Base-by-base conservation (phyloP, 139 green algal genomes). In the Chlamydomonas schloesseri region DNA sequence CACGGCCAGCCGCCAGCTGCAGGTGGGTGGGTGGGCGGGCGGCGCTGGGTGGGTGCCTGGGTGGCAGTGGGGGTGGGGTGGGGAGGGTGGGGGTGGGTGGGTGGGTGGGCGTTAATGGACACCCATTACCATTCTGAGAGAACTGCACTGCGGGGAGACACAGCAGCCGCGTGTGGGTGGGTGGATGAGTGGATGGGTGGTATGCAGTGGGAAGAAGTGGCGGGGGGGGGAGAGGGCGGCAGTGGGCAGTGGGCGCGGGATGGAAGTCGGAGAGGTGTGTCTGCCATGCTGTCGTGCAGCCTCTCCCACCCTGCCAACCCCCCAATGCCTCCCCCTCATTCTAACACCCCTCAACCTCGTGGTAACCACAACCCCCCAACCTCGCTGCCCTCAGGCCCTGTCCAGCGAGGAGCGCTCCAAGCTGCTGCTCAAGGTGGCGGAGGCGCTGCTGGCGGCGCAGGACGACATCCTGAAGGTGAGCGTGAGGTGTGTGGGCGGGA, bases 341-440 rank as follows among this genome's bases (percentile, higher is more conserved):
- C n/a, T n/a, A n/a, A n/a, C n/a, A n/a, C n/a, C n/a, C n/a, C n/a
- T n/a, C n/a, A n/a, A n/a, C n/a, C n/a, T n/a, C n/a, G n/a, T n/a
- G n/a, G n/a, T n/a, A n/a, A n/a, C n/a, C n/a, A n/a, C n/a, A n/a
- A n/a, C n/a, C n/a, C n/a, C n/a, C n/a, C n/a, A n/a, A n/a, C n/a
- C n/a, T n/a, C n/a, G n/a, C n/a, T n/a, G n/a, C n/a, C n/a, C 55
- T 13, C 60, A 83, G 76, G 89, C 92, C 26, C 83, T 99, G 70
- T 77, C 92, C 24, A 95, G 92, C 3, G 88, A 91, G 74, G 86
- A 96, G 82, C 91, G 96, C 0, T 87, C 89, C 36, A 89, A 89
- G 1, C 94, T 97, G 65, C 91, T 99, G 70, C 70, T 95, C 37
- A 76, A 91, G 57, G 92, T 99, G 18, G 97, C 97, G 9, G 94